Evolutionary conservation across 805 yeast species (phyloP).

Genomic region (Candida glaebosa): DNA sequence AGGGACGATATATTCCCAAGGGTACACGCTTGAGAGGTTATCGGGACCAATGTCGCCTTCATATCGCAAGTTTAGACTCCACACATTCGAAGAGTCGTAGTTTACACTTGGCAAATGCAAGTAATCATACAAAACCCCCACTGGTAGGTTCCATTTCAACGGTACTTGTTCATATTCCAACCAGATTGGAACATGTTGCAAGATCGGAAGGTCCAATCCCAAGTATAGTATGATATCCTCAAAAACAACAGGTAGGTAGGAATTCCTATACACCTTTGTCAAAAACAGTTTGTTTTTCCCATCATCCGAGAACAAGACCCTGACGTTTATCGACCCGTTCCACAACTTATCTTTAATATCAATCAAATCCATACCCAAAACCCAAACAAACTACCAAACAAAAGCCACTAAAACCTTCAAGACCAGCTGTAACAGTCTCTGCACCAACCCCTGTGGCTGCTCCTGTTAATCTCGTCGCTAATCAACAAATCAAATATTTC

Average conservation of each 20-base stretch:
- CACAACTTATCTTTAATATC: slow-evolving; percentile 43
- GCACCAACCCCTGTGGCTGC: too few species aligned
- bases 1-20: slow-evolving; percentile 30
- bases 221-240: slow-evolving; percentile 37
- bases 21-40: slow-evolving; percentile 16
- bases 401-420: too few species aligned
- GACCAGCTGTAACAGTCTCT: too few species aligned
- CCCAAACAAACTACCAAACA: too few species aligned
- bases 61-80: slow-evolving; percentile 39
- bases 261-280: slow-evolving; percentile 36
- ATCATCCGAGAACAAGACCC: slow-evolving; percentile 27
- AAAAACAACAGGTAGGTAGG: slow-evolving; percentile 49
- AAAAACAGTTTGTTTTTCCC: slow-evolving; percentile 18
- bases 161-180: slow-evolving; percentile 63
- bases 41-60: slow-evolving; percentile 6
- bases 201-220: slow-evolving; percentile 16
- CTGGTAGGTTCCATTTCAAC: slow-evolving; percentile 72
- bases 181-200: slow-evolving; percentile 46
- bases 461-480: too few species aligned
- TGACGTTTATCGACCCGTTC: slow-evolving; percentile 52
- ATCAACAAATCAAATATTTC: too few species aligned
- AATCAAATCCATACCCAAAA: slow-evolving; percentile 7
- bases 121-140: slow-evolving; percentile 64
- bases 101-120: slow-evolving; percentile 29
- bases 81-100: slow-evolving; percentile 18